These are phyloP conservation scores for Cyberlindnera samutprakarnensis DNA, from an alignment of 805 yeast genomes.

Conservation along the genomic window DNA sequence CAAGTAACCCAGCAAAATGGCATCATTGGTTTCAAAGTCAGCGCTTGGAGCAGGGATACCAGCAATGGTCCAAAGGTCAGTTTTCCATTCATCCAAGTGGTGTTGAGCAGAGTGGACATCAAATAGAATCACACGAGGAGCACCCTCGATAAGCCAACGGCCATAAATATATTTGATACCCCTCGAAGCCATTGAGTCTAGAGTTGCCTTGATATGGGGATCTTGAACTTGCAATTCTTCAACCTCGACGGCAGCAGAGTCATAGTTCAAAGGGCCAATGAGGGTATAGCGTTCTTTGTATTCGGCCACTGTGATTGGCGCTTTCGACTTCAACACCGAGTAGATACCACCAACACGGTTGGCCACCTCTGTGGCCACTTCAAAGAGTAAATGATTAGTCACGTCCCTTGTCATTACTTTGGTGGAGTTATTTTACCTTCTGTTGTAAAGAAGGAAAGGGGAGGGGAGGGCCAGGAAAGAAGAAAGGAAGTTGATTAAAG, in stretches of 20 bases:
- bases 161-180: slow-evolving; percentile 86
- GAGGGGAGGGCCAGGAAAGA: too few species aligned
- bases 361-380: slow-evolving; percentile 96
- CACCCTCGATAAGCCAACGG: slow-evolving; percentile 96
- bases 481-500: too few species aligned
- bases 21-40: slow-evolving; percentile 86
- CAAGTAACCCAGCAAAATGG: slow-evolving; percentile 83
- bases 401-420: slow-evolving; percentile 69
- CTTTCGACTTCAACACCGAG: slow-evolving; percentile 92
- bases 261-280: slow-evolving; percentile 77
- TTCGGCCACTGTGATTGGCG: slow-evolving; percentile 93
- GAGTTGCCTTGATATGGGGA: slow-evolving; percentile 47
- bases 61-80: slow-evolving; percentile 84
- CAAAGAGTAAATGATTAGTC: slow-evolving; percentile 80
- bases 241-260: slow-evolving; percentile 73
- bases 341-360: slow-evolving; percentile 97
- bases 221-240: slow-evolving; percentile 60
- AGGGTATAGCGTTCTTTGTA: slow-evolving; percentile 80
- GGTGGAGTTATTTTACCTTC: neutral
- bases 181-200: slow-evolving; percentile 72
- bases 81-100: slow-evolving; percentile 85
- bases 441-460: too few species aligned
- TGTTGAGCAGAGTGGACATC: slow-evolving; percentile 71
- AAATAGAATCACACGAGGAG: slow-evolving; percentile 86
- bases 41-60: slow-evolving; percentile 92